Percentiles rank a stretch among this genome's conserved stretches.
Conservation (phyloP, 768 basidiomycete genomes). For the Gyrodon lividus region DNA sequence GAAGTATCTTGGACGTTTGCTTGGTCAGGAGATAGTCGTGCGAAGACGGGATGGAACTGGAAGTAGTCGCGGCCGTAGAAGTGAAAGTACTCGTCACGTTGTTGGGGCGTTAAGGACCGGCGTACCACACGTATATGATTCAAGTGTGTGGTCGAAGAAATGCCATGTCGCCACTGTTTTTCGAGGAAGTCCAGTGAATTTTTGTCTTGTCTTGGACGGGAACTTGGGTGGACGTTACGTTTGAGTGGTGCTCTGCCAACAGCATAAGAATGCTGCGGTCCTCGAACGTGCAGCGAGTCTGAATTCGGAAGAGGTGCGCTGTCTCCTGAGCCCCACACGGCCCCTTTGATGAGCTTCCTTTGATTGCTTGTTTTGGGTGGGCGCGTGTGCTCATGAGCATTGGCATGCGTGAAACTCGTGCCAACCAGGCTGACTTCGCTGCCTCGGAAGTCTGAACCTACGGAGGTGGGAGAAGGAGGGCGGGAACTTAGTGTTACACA, state of each 20-base stretch:
- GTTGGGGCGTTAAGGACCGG: slow-evolving; percentile 9
- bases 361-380: slow-evolving; percentile 4
- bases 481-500: slow-evolving; percentile 7
- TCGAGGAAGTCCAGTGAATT: slow-evolving; percentile 20
- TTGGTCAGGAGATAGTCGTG: slow-evolving; percentile 34
- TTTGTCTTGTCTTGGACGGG: slow-evolving; percentile 2
- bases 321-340: slow-evolving; percentile 2
- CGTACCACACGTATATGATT: neutral
- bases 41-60: slow-evolving; percentile 50
- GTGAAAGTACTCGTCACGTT: slow-evolving; percentile 17
- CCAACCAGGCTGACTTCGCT: neutral
- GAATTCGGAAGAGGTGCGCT: slow-evolving; percentile 48
- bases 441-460: neutral
- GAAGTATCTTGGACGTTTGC: slow-evolving; percentile 3
- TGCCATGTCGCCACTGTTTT: slow-evolving; percentile 1
- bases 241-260: slow-evolving; percentile 9
- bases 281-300: slow-evolving; percentile 60
- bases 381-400: neutral
- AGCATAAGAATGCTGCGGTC: slow-evolving; percentile 45
- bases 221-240: slow-evolving; percentile 3
- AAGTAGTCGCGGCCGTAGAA: slow-evolving; percentile 19
- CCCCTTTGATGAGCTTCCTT: slow-evolving; percentile 2
- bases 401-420: slow-evolving; percentile 10
- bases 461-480: slow-evolving; percentile 1
- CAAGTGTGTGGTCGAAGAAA: neutral